These are phyloP conservation scores for Phytophthora hibernalis DNA, from an alignment of 352 stramenopile genomes.

Conservation along the genomic window DNA sequence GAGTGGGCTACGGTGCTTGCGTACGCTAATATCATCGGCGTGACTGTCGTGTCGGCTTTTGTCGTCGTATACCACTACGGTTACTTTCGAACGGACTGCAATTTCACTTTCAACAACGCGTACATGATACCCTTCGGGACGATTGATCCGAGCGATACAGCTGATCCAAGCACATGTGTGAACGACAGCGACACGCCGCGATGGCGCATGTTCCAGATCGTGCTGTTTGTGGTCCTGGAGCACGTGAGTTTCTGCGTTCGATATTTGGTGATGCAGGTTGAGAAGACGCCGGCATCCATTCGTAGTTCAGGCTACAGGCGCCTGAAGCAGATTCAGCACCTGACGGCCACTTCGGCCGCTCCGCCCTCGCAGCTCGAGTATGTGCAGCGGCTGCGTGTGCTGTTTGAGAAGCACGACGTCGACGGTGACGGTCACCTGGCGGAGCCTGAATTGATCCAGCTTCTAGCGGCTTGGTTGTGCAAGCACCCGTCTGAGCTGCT, in stretches of 20 bases:
- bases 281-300: conserved; percentile 79
- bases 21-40: conserved; percentile 88
- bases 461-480: conserved; percentile 85
- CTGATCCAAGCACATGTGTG: conserved; percentile 47
- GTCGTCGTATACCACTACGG: conserved; percentile 88
- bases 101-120: conserved; percentile 75
- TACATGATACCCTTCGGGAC: conserved; percentile 80
- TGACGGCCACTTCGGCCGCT: conserved; percentile 63
- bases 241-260: conserved; percentile 84
- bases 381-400: conserved; percentile 75
- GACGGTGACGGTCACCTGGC: conserved; percentile 70
- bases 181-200: conserved; percentile 46
- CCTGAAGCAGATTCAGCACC: conserved; percentile 83
- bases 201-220: conserved; percentile 85
- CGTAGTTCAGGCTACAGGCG: conserved; percentile 75
- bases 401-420: conserved; percentile 85
- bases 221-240: conserved; percentile 85
- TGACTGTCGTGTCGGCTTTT: conserved; percentile 83
- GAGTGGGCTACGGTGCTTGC: conserved; percentile 86
- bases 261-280: conserved; percentile 84
- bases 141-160: conserved; percentile 44
- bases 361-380: conserved; percentile 84
- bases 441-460: conserved; percentile 74
- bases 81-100: conserved; percentile 79
- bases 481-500: conserved; percentile 84